These are phyloP conservation scores for Flaveria ramosissima DNA, from an alignment of 129 eudicot species.

Conservation along the genomic window DNA sequence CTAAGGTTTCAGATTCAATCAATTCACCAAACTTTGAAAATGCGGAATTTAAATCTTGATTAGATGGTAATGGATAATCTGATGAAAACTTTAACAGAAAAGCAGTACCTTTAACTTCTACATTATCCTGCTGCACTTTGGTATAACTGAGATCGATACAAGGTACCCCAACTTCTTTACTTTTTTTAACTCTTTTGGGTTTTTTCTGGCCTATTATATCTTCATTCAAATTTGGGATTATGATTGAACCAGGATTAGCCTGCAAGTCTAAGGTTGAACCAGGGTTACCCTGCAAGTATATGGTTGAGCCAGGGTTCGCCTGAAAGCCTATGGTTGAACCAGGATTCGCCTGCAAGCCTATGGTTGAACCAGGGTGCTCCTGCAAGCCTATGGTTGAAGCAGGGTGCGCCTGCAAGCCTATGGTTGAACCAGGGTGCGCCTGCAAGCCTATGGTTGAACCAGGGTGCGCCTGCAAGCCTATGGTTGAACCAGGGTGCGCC, in stretches of 20 bases:
- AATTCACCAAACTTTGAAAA: slow-evolving; percentile 55
- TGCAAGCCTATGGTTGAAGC: neutral
- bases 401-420: neutral
- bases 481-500: neutral
- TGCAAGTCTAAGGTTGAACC: neutral
- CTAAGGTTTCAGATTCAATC: slow-evolving; percentile 52
- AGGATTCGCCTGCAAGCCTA: neutral
- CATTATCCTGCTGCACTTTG: slow-evolving; percentile 34
- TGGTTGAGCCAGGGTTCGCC: neutral
- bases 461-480: neutral
- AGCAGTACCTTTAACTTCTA: slow-evolving; percentile 48
- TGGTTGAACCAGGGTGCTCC: neutral
- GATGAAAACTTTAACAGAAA: slow-evolving; percentile 53
- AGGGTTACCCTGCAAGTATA: neutral
- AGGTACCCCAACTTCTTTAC: slow-evolving; percentile 32
- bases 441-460: neutral
- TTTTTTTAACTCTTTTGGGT: slow-evolving; percentile 31
- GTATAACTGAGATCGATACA: slow-evolving; percentile 38
- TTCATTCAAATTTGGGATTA: slow-evolving; percentile 55
- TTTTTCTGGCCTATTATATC: slow-evolving; percentile 34
- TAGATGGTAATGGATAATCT: slow-evolving; percentile 51
- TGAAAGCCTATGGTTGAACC: neutral
- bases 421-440: neutral
- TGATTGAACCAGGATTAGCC: slow-evolving; percentile 26
- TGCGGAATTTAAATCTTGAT: slow-evolving; percentile 42